Conservation (phyloP, 805 yeast species). For the Kodamaea restingae region DNA sequence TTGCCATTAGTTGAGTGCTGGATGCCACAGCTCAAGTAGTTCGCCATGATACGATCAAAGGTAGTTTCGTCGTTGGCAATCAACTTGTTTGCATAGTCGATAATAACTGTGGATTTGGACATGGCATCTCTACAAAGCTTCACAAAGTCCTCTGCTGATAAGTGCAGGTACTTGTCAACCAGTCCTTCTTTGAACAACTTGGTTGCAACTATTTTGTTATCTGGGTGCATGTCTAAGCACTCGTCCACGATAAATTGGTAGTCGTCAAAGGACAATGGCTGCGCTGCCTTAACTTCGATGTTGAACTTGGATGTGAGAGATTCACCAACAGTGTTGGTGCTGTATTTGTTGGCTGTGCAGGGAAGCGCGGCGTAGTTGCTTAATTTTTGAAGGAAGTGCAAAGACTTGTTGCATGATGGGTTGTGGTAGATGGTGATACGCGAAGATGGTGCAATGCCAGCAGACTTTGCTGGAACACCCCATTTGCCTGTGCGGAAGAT, state of each 20-base stretch:
- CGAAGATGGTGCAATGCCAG: conserved; percentile 10
- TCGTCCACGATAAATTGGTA: conserved; percentile 24
- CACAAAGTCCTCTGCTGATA: conserved; percentile 18
- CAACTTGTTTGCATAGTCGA: conserved; percentile 59
- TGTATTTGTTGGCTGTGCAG: conserved; percentile 13
- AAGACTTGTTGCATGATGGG: conserved; percentile 22
- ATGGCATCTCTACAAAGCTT: conserved; percentile 14
- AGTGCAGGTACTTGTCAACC: conserved; percentile 17
- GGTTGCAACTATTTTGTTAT: conserved; percentile 24
- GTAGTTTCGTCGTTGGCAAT: conserved; percentile 48
- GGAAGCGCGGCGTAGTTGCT: conserved; percentile 18
- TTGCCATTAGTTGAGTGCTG: conserved; percentile 18
- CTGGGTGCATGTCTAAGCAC: conserved; percentile 34
- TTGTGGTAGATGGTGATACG: conserved; percentile 30
- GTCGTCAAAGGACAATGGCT: conserved; percentile 22
- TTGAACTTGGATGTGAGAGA: conserved; percentile 16
- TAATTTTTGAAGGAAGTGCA: conserved; percentile 23
- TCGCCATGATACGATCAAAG: conserved; percentile 41
- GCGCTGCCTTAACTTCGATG: conserved; percentile 16
- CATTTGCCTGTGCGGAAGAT: conserved; percentile 6
- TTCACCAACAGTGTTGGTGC: conserved; percentile 2
- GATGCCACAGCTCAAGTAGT: conserved; percentile 31
- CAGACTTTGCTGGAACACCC: background rate
- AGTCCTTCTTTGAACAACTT: conserved; percentile 20
- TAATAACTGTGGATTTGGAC: conserved; percentile 29